Evolutionary conservation across 495 filamentous ascomycete genomes (phyloP), one percentile per base, ranked within the genome.

Genomic region (Viridothelium virens): DNA sequence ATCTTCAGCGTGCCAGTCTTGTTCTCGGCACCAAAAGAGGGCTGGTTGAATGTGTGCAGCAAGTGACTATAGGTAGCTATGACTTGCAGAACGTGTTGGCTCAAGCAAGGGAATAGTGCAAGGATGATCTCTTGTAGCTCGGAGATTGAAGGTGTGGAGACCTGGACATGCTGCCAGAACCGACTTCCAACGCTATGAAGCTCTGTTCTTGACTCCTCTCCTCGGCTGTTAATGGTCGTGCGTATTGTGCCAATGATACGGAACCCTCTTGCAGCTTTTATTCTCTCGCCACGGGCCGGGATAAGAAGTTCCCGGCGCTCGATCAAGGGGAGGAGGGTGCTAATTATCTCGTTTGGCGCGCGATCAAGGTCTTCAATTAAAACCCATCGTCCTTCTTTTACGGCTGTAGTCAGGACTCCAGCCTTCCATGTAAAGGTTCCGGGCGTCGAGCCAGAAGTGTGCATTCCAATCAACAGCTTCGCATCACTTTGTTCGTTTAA

Each of bases 401-500:
- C 91, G 14, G 95, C 95, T 46, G 91, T 95, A 0, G 93, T 96
- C 66, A 99, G 79, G 12, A 97, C 89, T 76, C 95, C 95, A n/a
- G 94, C 85, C 62, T 87, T 86, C 95, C 95, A 99, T 37, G 81
- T 83, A 71, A 97, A 97, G 2, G 90, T 90, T 0, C 92, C 95
- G 6, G 91, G 90, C 56, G 87, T 89, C 36, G 82, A 78, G 16
- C 88, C 87, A n/a, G 91, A 91, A 7, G 92, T 87, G 75, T 99
- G 97, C 79, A 96, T 85, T 14, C 95, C 95, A 69, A 97, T 83
- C 47, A 99, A 84, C 75, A 94, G 87, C 72, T 97, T 99, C 0
- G 91, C 91, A 78, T 99, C 95, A 0, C 90, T 96, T 76, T 99
- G 95, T 75, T 97, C 95, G 71, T 97, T 97, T 38, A 99, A 81